Evolutionary conservation across 2,329 filamentous ascomycete genomes (phyloP).

Genomic region (Knufia petricola): DNA sequence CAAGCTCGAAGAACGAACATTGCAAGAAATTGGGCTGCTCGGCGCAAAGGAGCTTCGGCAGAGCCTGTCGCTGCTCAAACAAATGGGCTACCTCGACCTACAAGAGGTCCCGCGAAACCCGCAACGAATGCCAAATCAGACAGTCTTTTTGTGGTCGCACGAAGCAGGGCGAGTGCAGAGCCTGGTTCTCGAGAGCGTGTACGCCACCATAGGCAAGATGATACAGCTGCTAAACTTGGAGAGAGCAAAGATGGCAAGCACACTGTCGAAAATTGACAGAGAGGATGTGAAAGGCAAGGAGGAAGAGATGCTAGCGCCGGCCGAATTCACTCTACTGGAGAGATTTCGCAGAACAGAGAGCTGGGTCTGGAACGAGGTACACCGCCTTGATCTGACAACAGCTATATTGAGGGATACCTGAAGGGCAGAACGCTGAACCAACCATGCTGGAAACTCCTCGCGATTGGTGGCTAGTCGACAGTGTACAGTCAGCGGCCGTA

Average conservation of each 20-base stretch:
- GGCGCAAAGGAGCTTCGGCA: constrained; percentile 76
- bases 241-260: constrained; percentile 57
- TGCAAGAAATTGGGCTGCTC: constrained; percentile 72
- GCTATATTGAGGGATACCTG: constrained; percentile 72
- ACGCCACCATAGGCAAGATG: constrained; percentile 80
- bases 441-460: too few species aligned
- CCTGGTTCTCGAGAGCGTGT: constrained; percentile 67
- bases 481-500: too few species aligned
- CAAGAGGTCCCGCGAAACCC: constrained; percentile 91
- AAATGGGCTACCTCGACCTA: constrained; percentile 75
- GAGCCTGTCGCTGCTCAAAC: constrained; percentile 75
- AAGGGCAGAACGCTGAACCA: too few species aligned
- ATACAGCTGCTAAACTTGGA: constrained; percentile 73
- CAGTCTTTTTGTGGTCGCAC: constrained; percentile 87
- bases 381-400: constrained; percentile 74
- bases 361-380: constrained; percentile 68
- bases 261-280: constrained; percentile 73
- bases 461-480: too few species aligned
- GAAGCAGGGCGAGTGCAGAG: constrained; percentile 63
- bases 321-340: constrained; percentile 61
- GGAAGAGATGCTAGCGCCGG: constrained; percentile 64
- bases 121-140: constrained; percentile 68
- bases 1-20: constrained; percentile 87
- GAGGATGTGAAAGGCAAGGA: constrained; percentile 78
- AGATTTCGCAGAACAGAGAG: constrained; percentile 53